phyloP scores from a whole-genome alignment of 2,329 filamentous ascomycete species.

The Samsoniella hepiali region DNA sequence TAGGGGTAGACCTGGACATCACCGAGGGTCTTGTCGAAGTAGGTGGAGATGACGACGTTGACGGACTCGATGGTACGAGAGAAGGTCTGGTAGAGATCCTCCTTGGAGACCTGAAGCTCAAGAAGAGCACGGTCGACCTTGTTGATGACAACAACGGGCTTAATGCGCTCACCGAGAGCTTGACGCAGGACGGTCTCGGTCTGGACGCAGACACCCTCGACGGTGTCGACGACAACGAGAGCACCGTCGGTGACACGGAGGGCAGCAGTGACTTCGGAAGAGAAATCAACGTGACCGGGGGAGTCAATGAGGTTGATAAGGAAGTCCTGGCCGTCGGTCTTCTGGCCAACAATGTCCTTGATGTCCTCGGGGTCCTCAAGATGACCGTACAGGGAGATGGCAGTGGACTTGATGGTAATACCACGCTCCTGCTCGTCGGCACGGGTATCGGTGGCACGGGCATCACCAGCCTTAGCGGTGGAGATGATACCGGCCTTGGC shows the following conservation, averaged over 20 bases:
- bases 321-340: conserved; percentile 91
- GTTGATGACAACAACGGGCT: conserved; percentile 99
- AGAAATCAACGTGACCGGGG: conserved; percentile 99
- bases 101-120: conserved; percentile 97
- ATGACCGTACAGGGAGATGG: conserved; percentile 94
- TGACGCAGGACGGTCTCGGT: conserved; percentile 99
- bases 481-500: conserved; percentile 99
- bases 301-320: conserved; percentile 99
- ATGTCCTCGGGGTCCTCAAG: conserved; percentile 79
- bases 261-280: conserved; percentile 97
- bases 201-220: conserved; percentile 99
- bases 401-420: conserved; percentile 99
- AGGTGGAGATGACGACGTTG: conserved; percentile 99
- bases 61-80: conserved; percentile 99
- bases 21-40: conserved; percentile 94
- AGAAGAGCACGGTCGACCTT: conserved; percentile 99
- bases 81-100: conserved; percentile 99
- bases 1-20: conserved; percentile 98
- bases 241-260: conserved; percentile 99
- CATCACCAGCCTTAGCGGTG: conserved; percentile 92
- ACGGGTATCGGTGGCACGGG: conserved; percentile 94
- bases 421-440: conserved; percentile 98
- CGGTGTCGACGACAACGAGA: conserved; percentile 98
- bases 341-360: conserved; percentile 88
- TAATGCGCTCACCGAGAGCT: conserved; percentile 99